These are phyloP conservation scores for Carex arenaria DNA, from an alignment of 202 grass and related monocot genomes.

Conservation along the genomic window DNA sequence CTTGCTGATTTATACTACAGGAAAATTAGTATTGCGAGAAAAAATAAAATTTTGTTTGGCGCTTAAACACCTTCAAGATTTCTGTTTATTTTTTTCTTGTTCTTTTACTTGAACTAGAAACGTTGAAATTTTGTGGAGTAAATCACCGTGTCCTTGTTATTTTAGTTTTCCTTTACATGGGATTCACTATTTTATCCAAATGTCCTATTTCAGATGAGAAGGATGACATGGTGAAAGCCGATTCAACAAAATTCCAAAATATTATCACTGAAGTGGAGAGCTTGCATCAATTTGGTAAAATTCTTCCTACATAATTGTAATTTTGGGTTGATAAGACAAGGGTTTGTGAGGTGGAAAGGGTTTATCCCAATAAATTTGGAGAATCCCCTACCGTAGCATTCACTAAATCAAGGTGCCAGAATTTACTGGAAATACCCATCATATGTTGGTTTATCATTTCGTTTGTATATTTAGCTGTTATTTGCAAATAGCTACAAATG, in stretches of 20 bases:
- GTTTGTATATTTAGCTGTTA: background rate
- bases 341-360: background rate
- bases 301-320: background rate
- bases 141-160: background rate
- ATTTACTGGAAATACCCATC: background rate
- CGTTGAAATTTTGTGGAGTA: background rate
- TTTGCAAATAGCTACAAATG: background rate
- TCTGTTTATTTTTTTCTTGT: background rate
- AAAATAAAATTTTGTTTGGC: background rate
- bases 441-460: background rate
- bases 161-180: background rate
- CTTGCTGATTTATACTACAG: background rate
- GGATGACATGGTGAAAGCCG: constrained; percentile 55
- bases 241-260: constrained; percentile 61
- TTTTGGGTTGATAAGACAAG: too few relatives aligned
- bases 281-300: constrained; percentile 72
- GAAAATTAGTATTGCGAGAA: background rate
- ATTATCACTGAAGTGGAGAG: constrained; percentile 82
- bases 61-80: background rate
- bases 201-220: constrained; percentile 54
- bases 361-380: background rate
- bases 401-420: background rate
- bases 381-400: background rate
- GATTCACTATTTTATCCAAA: constrained; percentile 7
- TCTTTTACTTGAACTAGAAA: background rate